Conservation (phyloP, 2,329 filamentous ascomycete species). For the Akanthomyces dipterigenus region DNA sequence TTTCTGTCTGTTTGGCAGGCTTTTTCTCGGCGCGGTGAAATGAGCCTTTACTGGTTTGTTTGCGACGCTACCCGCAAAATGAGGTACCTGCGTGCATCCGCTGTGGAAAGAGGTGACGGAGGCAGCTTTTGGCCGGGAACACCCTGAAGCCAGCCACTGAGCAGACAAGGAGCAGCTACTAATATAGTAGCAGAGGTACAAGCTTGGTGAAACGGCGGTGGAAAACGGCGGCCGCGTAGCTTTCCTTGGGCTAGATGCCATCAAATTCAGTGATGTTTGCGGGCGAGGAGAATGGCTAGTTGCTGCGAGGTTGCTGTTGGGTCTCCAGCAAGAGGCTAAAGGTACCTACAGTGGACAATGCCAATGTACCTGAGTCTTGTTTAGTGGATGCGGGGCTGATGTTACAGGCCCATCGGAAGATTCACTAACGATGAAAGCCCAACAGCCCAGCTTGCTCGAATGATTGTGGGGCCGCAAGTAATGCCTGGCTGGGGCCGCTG, state of each 20-base stretch:
- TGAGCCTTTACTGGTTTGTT: background rate
- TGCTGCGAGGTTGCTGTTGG: background rate
- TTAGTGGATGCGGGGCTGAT: background rate
- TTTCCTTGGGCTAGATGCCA: background rate
- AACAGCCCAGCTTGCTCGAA: background rate
- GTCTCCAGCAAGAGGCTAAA: background rate
- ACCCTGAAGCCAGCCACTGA: background rate
- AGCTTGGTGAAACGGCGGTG: background rate
- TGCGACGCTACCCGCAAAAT: background rate
- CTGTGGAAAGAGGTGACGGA: background rate
- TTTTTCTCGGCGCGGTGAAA: background rate
- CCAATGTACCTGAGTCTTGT: background rate
- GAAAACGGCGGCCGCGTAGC: background rate
- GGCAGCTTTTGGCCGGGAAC: background rate
- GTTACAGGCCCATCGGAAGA: background rate
- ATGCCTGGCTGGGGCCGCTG: too few relatives aligned
- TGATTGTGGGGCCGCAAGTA: background rate
- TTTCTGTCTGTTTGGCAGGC: background rate
- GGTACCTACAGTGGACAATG: background rate
- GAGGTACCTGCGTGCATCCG: background rate
- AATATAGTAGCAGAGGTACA: background rate
- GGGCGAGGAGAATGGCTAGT: background rate
- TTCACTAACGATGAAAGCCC: background rate
- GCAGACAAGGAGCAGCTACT: background rate
- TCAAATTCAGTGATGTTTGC: background rate